These are phyloP conservation scores for Salvia rosmarinus DNA, from an alignment of 257 asterid genomes.

Conservation along the genomic window DNA sequence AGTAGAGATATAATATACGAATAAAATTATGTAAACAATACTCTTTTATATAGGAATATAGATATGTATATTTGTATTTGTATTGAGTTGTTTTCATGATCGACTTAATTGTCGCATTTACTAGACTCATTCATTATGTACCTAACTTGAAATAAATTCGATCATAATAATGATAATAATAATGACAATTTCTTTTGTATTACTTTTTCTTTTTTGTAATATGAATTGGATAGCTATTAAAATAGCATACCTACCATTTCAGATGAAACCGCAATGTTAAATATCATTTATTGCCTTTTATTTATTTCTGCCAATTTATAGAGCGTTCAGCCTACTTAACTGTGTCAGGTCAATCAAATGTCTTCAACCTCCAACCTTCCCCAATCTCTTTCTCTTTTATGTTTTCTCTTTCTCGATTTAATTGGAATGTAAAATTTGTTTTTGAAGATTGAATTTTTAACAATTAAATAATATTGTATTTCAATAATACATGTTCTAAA, in stretches of 20 bases:
- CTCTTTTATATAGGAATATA: too few relatives aligned
- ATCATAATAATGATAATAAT: slow-evolving; percentile 30
- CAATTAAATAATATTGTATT: too few relatives aligned
- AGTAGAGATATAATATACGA: too few relatives aligned
- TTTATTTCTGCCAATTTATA: slow-evolving; percentile 38
- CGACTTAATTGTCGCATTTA: slow-evolving; percentile 42
- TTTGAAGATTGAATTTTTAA: background rate
- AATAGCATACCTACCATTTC: slow-evolving; percentile 46
- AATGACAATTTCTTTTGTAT: background rate
- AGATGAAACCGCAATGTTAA: slow-evolving; percentile 38
- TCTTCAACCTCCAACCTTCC: slow-evolving; percentile 24
- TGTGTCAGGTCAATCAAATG: slow-evolving; percentile 37
- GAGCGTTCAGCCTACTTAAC: slow-evolving; percentile 18
- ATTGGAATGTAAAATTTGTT: background rate
- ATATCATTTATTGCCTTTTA: slow-evolving; percentile 43
- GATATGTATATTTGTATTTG: background rate
- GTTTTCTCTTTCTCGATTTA: background rate
- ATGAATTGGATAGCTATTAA: slow-evolving; percentile 28
- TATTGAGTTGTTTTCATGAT: background rate
- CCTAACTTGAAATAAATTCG: slow-evolving; percentile 50
- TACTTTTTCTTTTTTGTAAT: background rate
- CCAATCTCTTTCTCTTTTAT: background rate
- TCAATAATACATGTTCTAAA: background rate
- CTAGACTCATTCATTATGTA: slow-evolving; percentile 41
- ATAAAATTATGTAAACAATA: too few relatives aligned